phyloP scores from a whole-genome alignment of 768 basidiomycete genomes.

The Rhizopogon rudus region DNA sequence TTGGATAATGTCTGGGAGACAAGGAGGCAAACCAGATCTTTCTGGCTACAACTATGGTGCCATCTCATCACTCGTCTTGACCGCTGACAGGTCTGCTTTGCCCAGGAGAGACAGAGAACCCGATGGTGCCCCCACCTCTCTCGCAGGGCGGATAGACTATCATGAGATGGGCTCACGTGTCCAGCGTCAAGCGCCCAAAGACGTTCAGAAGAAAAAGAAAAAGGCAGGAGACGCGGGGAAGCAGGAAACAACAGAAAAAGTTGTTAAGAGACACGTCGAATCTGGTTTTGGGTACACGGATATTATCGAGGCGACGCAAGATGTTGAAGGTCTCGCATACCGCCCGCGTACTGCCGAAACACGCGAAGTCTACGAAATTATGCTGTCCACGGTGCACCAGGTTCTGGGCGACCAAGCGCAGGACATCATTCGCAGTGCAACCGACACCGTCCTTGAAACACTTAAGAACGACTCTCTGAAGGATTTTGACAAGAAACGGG shows the following conservation, averaged over 20 bases:
- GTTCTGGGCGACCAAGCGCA: constrained; percentile 92
- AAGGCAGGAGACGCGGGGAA: constrained; percentile 53
- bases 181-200: constrained; percentile 75
- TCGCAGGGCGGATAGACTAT: constrained; percentile 85
- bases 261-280: constrained; percentile 57
- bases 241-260: constrained; percentile 54
- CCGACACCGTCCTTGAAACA: constrained; percentile 85
- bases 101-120: constrained; percentile 93
- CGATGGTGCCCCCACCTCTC: constrained; percentile 91
- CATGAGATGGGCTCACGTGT: constrained; percentile 94
- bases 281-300: constrained; percentile 77
- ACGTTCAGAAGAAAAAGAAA: constrained; percentile 92
- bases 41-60: constrained; percentile 95
- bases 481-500: constrained; percentile 97
- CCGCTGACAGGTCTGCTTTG: constrained; percentile 77
- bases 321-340: constrained; percentile 90
- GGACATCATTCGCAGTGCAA: constrained; percentile 91
- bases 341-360: constrained; percentile 93
- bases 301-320: constrained; percentile 91
- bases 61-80: constrained; percentile 91
- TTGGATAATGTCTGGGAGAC: constrained; percentile 33
- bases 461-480: constrained; percentile 87
- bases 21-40: constrained; percentile 64
- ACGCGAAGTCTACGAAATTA: constrained; percentile 88
- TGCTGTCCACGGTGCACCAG: constrained; percentile 77